Evolutionary conservation across 345 rosid genomes (phyloP).

Genomic region (Passiflora organensis): DNA sequence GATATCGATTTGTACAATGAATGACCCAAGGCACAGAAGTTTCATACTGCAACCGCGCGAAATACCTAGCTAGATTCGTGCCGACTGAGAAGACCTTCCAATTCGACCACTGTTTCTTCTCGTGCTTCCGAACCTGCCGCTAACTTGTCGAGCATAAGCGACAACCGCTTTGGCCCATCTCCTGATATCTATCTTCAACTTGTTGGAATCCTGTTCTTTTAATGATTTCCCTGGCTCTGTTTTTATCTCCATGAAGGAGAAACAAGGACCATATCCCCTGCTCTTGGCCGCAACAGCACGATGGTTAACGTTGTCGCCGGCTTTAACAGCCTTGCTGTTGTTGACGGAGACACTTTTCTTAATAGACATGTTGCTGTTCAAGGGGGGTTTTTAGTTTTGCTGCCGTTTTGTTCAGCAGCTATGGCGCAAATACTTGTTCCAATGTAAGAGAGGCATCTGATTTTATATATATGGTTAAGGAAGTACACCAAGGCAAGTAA

Average conservation of each 20-base stretch:
- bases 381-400: not conserved
- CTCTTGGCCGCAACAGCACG: not conserved
- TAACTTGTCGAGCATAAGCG: constrained; percentile 72
- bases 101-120: constrained; percentile 6
- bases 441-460: not conserved
- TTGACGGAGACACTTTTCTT: constrained; percentile 23
- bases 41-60: not conserved
- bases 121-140: constrained; percentile 35
- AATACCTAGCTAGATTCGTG: not conserved
- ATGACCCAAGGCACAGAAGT: too few relatives aligned
- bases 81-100: constrained; percentile 9
- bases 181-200: constrained; percentile 61
- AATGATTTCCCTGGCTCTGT: constrained; percentile 42
- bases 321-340: constrained; percentile 3
- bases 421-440: not conserved
- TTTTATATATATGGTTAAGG: constrained; percentile 2
- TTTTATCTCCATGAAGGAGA: constrained; percentile 44
- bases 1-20: too few relatives aligned
- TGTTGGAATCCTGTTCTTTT: constrained; percentile 47
- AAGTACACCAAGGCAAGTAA: constrained; percentile 20
- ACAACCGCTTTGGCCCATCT: constrained; percentile 89
- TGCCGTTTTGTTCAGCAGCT: constrained; percentile 1
- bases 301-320: not conserved
- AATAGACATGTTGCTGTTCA: constrained; percentile 45
- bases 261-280: constrained; percentile 25